Percentiles rank a stretch among this genome's conserved stretches.
phyloP scores from a whole-genome alignment of 441 rosid genomes.

The Aleurites moluccanus region DNA sequence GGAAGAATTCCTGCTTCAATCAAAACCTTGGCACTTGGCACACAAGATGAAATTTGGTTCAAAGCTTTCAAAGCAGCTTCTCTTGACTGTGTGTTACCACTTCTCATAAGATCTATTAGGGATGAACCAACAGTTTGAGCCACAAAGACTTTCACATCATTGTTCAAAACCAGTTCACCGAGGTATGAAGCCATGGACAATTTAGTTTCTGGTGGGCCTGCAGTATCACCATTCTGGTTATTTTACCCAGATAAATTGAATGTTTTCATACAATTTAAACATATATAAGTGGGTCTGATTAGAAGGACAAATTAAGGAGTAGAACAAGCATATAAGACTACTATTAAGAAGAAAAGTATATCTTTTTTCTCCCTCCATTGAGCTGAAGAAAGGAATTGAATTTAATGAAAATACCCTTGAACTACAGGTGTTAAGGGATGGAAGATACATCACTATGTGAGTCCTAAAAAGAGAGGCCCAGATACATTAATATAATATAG shows the following conservation, averaged over 20 bases:
- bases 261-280: neutral
- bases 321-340: neutral
- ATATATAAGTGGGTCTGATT: neutral
- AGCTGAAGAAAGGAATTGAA: neutral
- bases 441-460: neutral
- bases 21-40: slow-evolving; percentile 77
- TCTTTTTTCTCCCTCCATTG: neutral
- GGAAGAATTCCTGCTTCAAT: slow-evolving; percentile 84
- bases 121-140: slow-evolving; percentile 86
- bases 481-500: neutral
- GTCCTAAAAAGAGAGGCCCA: neutral
- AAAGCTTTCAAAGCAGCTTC: slow-evolving; percentile 91
- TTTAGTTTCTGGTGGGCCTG: slow-evolving; percentile 87
- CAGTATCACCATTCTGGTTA: slow-evolving; percentile 34
- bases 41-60: slow-evolving; percentile 79
- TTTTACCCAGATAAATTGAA: slow-evolving; percentile 22
- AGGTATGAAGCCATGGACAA: slow-evolving; percentile 84
- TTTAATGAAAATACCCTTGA: neutral
- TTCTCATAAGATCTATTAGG: slow-evolving; percentile 72
- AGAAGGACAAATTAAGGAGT: neutral
- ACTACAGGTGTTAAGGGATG: neutral
- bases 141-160: slow-evolving; percentile 74
- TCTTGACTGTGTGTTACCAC: slow-evolving; percentile 58
- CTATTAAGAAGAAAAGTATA: neutral
- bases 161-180: slow-evolving; percentile 80